Conservation (phyloP, 2,329 filamentous ascomycete genomes). For the Diaporthe australafricana region DNA sequence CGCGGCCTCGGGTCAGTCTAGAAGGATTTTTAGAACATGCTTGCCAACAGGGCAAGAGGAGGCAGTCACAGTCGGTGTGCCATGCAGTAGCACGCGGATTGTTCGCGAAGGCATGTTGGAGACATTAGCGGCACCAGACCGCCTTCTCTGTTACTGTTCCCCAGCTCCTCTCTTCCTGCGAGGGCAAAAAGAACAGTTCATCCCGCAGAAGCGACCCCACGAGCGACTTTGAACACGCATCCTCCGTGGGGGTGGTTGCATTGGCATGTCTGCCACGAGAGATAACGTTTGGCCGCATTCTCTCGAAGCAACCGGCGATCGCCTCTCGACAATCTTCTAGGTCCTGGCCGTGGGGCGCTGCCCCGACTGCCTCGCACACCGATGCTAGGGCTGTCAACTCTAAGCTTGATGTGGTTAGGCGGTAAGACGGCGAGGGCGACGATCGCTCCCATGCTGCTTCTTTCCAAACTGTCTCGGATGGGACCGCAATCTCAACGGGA, state of each 20-base stretch:
- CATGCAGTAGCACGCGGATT: constrained; percentile 8
- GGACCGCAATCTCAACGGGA: constrained; percentile 32
- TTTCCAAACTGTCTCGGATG: constrained; percentile 27
- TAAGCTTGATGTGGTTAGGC: constrained; percentile 22
- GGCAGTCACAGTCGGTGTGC: constrained; percentile 13
- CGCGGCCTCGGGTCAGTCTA: neutral
- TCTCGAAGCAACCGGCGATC: constrained; percentile 26
- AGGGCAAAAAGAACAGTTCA: constrained; percentile 26
- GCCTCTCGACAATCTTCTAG: constrained; percentile 25
- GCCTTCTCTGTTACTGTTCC: constrained; percentile 14
- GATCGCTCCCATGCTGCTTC: constrained; percentile 22
- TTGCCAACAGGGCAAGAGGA: constrained; percentile 7
- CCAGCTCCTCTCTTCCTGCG: constrained; percentile 26
- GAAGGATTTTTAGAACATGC: constrained; percentile 20
- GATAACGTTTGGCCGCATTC: constrained; percentile 23
- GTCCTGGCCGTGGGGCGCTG: constrained; percentile 16
- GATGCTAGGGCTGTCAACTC: constrained; percentile 18
- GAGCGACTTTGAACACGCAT: constrained; percentile 21
- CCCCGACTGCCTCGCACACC: constrained; percentile 29
- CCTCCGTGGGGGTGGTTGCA: constrained; percentile 30
- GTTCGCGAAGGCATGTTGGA: constrained; percentile 15
- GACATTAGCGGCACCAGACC: constrained; percentile 30
- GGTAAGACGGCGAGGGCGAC: constrained; percentile 17
- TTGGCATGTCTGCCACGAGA: constrained; percentile 17
- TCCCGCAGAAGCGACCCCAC: constrained; percentile 28